These are phyloP conservation scores for Neurospora sp. DNA, from an alignment of 495 filamentous ascomycete species.

Conservation along the genomic window DNA sequence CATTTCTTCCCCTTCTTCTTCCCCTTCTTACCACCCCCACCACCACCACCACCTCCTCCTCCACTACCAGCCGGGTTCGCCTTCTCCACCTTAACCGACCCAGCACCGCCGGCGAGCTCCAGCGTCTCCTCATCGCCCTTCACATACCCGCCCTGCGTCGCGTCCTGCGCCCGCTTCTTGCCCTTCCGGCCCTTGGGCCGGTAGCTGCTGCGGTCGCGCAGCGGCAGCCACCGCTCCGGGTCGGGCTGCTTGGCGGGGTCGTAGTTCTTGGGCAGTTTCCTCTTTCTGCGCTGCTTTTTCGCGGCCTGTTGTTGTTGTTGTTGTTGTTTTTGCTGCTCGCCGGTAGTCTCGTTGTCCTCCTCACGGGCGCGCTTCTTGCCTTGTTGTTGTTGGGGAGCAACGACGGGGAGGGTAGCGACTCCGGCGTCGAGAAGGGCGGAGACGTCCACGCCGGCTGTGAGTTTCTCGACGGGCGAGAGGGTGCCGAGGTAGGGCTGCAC, in stretches of 20 bases:
- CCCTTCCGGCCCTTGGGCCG: constrained; percentile 85
- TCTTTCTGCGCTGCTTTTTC: constrained; percentile 53
- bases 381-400: constrained; percentile 8
- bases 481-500: constrained; percentile 48
- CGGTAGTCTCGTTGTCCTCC: constrained; percentile 27
- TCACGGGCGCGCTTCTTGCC: constrained; percentile 22
- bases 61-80: constrained; percentile 17
- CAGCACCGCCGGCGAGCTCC: constrained; percentile 52
- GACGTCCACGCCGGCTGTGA: constrained; percentile 58
- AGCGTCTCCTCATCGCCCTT: constrained; percentile 51
- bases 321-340: constrained; percentile 27
- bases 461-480: constrained; percentile 54
- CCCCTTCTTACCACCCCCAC: constrained; percentile 34
- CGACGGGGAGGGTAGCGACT: constrained; percentile 49
- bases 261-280: constrained; percentile 72
- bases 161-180: constrained; percentile 63
- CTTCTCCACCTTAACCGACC: constrained; percentile 48
- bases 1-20: constrained; percentile 71
- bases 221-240: constrained; percentile 84
- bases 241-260: constrained; percentile 65
- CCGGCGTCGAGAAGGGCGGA: constrained; percentile 63
- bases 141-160: constrained; percentile 77
- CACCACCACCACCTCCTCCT: constrained; percentile 29
- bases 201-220: constrained; percentile 81
- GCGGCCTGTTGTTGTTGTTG: constrained; percentile 50